These are phyloP conservation scores for Saturnispora halmiae DNA, from an alignment of 805 yeast species.

Conservation along the genomic window DNA sequence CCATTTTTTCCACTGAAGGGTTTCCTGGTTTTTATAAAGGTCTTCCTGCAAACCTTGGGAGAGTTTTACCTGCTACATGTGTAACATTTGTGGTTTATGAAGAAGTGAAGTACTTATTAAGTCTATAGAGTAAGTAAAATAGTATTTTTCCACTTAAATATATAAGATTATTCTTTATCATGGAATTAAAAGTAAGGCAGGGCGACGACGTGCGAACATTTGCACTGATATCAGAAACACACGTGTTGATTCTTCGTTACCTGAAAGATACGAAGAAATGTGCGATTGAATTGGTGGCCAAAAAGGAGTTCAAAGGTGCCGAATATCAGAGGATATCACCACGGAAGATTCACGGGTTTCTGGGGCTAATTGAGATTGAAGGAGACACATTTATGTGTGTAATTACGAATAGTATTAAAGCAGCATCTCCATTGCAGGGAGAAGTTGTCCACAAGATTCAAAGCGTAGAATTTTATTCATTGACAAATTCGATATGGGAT, in stretches of 20 bases:
- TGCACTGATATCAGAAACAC: constrained; percentile 35
- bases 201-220: constrained; percentile 31
- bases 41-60: constrained; percentile 58
- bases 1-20: constrained; percentile 44
- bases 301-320: constrained; percentile 28
- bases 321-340: constrained; percentile 36
- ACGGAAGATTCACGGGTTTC: constrained; percentile 51
- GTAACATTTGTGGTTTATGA: constrained; percentile 85
- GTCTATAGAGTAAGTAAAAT: constrained; percentile 5
- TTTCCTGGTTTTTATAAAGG: constrained; percentile 75
- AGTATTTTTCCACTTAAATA: neutral
- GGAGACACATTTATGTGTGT: constrained; percentile 65
- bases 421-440: constrained; percentile 72
- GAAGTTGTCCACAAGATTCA: constrained; percentile 74
- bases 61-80: constrained; percentile 91
- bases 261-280: constrained; percentile 31
- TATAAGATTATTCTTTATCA: neutral
- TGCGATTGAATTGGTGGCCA: constrained; percentile 41
- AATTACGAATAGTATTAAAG: constrained; percentile 66
- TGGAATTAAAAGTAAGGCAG: constrained; percentile 21
- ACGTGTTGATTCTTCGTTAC: constrained; percentile 39
- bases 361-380: constrained; percentile 71
- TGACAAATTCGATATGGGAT: constrained; percentile 73
- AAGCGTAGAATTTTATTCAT: constrained; percentile 80
- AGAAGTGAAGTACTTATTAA: constrained; percentile 31